Percentiles rank a stretch among this genome's conserved stretches.
Conservation (phyloP, 441 rosid genomes). For the Croton laevigatus region DNA sequence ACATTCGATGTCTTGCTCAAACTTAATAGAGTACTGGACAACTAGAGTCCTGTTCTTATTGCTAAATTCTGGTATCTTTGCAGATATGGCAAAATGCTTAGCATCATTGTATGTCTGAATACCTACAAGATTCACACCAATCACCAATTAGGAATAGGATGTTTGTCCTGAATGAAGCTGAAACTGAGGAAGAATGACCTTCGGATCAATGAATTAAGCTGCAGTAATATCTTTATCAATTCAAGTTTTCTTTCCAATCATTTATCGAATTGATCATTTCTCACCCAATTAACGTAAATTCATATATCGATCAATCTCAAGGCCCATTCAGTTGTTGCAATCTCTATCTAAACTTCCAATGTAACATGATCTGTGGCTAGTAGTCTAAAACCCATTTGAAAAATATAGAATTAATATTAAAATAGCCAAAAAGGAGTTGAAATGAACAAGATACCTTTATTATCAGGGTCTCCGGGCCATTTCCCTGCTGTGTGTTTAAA, state of each 20-base stretch:
- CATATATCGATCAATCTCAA: background rate
- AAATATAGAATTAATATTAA: background rate
- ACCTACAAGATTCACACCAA: slow-evolving; percentile 38
- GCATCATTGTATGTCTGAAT: slow-evolving; percentile 88
- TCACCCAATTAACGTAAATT: background rate
- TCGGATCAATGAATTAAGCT: background rate
- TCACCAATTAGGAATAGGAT: background rate
- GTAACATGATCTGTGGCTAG: background rate
- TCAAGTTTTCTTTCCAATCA: background rate
- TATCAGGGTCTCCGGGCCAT: slow-evolving; percentile 82
- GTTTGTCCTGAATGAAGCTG: background rate
- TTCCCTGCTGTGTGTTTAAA: slow-evolving; percentile 82
- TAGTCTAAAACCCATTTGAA: background rate
- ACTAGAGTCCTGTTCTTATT: slow-evolving; percentile 77
- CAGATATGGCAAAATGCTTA: slow-evolving; percentile 73
- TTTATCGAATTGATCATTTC: background rate
- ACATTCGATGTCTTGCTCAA: slow-evolving; percentile 89
- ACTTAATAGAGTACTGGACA: slow-evolving; percentile 72
- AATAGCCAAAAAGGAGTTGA: background rate
- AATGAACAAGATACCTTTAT: slow-evolving; percentile 49
- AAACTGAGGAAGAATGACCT: background rate
- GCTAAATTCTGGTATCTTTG: slow-evolving; percentile 80
- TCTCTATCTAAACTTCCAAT: background rate
- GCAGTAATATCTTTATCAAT: background rate
- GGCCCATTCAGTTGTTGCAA: background rate